phyloP scores from a whole-genome alignment of 495 filamentous ascomycete species.

The Bacidia rubella region DNA sequence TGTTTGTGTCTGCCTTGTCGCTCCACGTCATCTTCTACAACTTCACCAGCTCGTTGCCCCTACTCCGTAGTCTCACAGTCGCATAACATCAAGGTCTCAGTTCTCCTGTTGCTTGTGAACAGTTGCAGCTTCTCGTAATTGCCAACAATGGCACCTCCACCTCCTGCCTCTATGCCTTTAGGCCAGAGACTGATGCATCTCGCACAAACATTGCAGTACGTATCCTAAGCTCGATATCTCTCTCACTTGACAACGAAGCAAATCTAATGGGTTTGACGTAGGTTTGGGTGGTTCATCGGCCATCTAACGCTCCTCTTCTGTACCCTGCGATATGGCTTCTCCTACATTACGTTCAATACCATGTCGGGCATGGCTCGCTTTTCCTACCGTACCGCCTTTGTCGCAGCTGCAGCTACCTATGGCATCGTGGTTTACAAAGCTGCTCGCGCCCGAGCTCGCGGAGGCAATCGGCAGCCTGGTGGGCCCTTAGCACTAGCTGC shows the following conservation, averaged over 20 bases:
- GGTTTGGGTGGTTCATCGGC: slow-evolving; percentile 81
- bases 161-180: slow-evolving; percentile 50
- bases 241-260: background rate
- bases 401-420: slow-evolving; percentile 81
- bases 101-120: background rate
- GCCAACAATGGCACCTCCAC: slow-evolving; percentile 60
- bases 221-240: slow-evolving; percentile 13
- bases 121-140: background rate
- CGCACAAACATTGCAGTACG: slow-evolving; percentile 80
- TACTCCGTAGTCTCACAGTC: background rate
- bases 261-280: slow-evolving; percentile 12
- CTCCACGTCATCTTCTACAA: slow-evolving; percentile 3
- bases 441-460: slow-evolving; percentile 64
- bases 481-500: slow-evolving; percentile 45
- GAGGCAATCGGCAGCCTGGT: slow-evolving; percentile 46
- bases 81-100: background rate
- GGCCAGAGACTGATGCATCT: slow-evolving; percentile 59
- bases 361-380: slow-evolving; percentile 59
- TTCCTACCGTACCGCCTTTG: slow-evolving; percentile 78
- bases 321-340: slow-evolving; percentile 66
- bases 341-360: slow-evolving; percentile 72
- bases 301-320: slow-evolving; percentile 76
- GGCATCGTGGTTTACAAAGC: slow-evolving; percentile 99
- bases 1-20: background rate
- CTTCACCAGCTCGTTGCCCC: background rate